A percentile compares a stretch with the other conserved stretches of the same genome.
phyloP scores from a whole-genome alignment of 257 asterid species.

The Solanum arcanum region DNA sequence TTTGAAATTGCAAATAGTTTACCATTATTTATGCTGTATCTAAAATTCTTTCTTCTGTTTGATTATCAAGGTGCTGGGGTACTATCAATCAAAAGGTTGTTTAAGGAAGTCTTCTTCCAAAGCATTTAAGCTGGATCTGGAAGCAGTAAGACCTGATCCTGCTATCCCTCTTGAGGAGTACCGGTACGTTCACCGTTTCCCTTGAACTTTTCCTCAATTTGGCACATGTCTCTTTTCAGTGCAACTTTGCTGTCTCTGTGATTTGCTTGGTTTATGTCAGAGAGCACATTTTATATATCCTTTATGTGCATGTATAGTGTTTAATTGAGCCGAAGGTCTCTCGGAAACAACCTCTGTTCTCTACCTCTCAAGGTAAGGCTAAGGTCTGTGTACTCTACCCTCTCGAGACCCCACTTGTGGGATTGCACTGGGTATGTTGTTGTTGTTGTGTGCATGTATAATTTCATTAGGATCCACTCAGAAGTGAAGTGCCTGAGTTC shows the following conservation, averaged over 20 bases:
- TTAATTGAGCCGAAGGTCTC: neutral
- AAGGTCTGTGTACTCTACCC: neutral
- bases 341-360: neutral
- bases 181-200: constrained; percentile 29
- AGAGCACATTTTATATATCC: neutral
- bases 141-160: constrained; percentile 91
- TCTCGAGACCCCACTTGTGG: neutral
- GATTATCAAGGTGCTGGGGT: constrained; percentile 54
- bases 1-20: neutral
- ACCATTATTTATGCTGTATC: neutral
- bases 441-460: neutral
- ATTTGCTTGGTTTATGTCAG: neutral
- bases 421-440: neutral
- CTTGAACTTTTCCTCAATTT: neutral
- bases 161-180: constrained; percentile 76
- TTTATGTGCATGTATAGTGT: neutral
- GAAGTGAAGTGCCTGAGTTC: neutral
- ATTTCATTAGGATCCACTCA: neutral
- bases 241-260: neutral
- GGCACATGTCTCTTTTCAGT: neutral
- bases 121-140: constrained; percentile 69
- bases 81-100: constrained; percentile 64
- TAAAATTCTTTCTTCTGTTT: neutral
- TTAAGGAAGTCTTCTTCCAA: constrained; percentile 67
- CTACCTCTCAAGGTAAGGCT: neutral